phyloP scores from a whole-genome alignment of 2,329 filamentous ascomycete genomes.

The Paraphaeosphaeria sporulosa region DNA sequence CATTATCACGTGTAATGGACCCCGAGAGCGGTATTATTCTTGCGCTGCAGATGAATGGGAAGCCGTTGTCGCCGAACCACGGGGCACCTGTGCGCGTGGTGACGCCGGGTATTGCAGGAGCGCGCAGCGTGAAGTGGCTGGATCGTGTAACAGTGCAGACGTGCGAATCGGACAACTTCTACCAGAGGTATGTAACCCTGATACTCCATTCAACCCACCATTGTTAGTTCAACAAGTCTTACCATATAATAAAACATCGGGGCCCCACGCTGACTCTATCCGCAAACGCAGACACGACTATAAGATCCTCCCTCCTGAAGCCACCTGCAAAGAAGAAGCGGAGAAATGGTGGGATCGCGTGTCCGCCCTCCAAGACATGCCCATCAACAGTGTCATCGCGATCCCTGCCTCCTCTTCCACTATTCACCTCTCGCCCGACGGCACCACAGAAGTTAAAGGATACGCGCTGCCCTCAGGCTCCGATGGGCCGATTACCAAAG shows the following conservation, averaged over 20 bases:
- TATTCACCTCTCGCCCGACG: slow-evolving; percentile 50
- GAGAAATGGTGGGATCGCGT: slow-evolving; percentile 61
- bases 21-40: slow-evolving; percentile 29
- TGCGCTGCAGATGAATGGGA: slow-evolving; percentile 57
- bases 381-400: slow-evolving; percentile 63
- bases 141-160: slow-evolving; percentile 61
- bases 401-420: slow-evolving; percentile 56
- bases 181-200: slow-evolving; percentile 53
- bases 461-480: slow-evolving; percentile 64
- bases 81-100: slow-evolving; percentile 62
- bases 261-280: neutral
- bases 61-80: slow-evolving; percentile 56
- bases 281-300: slow-evolving; percentile 55
- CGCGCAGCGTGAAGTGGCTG: slow-evolving; percentile 65
- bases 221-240: neutral
- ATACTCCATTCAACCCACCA: neutral
- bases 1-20: slow-evolving; percentile 39
- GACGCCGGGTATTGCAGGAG: slow-evolving; percentile 62
- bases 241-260: neutral
- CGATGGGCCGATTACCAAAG: slow-evolving; percentile 60
- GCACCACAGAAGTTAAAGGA: slow-evolving; percentile 58
- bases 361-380: slow-evolving; percentile 63
- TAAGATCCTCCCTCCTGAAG: slow-evolving; percentile 64
- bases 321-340: slow-evolving; percentile 57
- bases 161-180: slow-evolving; percentile 62